Conservation (phyloP, 306 rosid genomes). For the Gleditsia sinensis region DNA sequence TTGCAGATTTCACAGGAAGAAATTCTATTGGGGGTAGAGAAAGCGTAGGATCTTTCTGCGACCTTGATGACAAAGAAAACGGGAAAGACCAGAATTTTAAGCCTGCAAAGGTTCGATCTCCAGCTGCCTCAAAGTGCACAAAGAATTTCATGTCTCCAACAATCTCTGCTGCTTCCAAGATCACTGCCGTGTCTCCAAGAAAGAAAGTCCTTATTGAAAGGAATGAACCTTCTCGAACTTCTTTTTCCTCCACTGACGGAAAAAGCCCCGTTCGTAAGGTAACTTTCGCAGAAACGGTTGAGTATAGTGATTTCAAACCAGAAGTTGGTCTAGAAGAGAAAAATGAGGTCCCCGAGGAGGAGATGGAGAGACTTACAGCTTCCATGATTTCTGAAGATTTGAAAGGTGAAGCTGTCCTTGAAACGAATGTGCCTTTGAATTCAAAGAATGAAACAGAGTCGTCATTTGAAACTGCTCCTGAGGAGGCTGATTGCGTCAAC, state of each 20-base stretch:
- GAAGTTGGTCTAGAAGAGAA: slow-evolving; percentile 26
- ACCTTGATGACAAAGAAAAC: slow-evolving; percentile 77
- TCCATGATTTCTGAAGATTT: slow-evolving; percentile 34
- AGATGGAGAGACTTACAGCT: neutral
- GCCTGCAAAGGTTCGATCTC: slow-evolving; percentile 55
- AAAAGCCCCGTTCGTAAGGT: slow-evolving; percentile 54
- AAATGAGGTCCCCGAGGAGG: slow-evolving; percentile 33
- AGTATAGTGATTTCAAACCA: slow-evolving; percentile 8
- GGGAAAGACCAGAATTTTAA: slow-evolving; percentile 57
- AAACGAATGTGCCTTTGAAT: no score
- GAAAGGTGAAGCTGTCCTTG: slow-evolving; percentile 30
- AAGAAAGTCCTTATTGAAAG: slow-evolving; percentile 70
- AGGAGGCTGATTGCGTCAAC: slow-evolving; percentile 61
- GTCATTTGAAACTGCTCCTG: slow-evolving; percentile 27
- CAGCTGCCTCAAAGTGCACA: slow-evolving; percentile 54
- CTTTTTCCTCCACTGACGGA: slow-evolving; percentile 39
- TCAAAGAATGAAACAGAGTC: slow-evolving; percentile 25
- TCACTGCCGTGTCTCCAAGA: slow-evolving; percentile 63
- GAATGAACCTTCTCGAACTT: slow-evolving; percentile 58
- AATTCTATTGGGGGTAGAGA: slow-evolving; percentile 50
- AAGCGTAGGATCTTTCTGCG: slow-evolving; percentile 32
- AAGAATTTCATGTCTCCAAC: slow-evolving; percentile 91
- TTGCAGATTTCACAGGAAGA: slow-evolving; percentile 57
- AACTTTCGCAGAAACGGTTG: slow-evolving; percentile 46
- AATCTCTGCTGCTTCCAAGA: slow-evolving; percentile 79